Evolutionary conservation across 176 grass and related monocot genomes (phyloP), one percentile per base, ranked within the genome.

Genomic region (Paspalum notatum): DNA sequence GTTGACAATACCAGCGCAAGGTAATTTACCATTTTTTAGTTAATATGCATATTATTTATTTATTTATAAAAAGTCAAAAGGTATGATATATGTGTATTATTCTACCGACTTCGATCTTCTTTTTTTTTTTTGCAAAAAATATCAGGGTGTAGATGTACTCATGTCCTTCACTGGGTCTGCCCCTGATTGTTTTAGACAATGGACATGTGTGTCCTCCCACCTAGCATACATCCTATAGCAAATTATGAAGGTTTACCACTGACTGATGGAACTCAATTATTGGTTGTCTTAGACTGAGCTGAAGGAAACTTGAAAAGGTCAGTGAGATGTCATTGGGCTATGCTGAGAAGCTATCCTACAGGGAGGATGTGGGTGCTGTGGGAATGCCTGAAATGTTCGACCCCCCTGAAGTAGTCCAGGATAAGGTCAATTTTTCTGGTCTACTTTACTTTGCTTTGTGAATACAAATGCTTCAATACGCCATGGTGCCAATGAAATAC

Each of bases 311-410:
- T 54, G 18, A 48, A 21, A 83, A 79, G 74, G 27, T 14, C 4
- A 18, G 4, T 42, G 77, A 75, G 79, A 90, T 98, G 95, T 98
- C 95, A 39, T 72, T 98, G 68, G 95, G 95, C 8, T 98, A 98
- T 67, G 95, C 95, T 7, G 56, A 98, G 83, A 98, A 94, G 80
- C 82, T 98, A 46, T 94, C 95, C 12, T 98, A 94, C 88, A 67
- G 85, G 81, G 95, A 98, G 82, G 95, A 98, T 61, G 74, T 98
- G 55, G 95, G 95, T 3, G 80, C 48, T 8, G 95, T 98, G 22
- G 95, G 95, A 53, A 94, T 98, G 95, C 87, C 95, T 10, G 95
- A 98, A 86, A 89, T 94, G 59, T 98, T 98, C 49, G 92, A 98
- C 62, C 46, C 92, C 21, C 83, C 90, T 42, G 55, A 80, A 32